phyloP scores from a whole-genome alignment of 495 filamentous ascomycete species.

The Penicillium manginii region DNA sequence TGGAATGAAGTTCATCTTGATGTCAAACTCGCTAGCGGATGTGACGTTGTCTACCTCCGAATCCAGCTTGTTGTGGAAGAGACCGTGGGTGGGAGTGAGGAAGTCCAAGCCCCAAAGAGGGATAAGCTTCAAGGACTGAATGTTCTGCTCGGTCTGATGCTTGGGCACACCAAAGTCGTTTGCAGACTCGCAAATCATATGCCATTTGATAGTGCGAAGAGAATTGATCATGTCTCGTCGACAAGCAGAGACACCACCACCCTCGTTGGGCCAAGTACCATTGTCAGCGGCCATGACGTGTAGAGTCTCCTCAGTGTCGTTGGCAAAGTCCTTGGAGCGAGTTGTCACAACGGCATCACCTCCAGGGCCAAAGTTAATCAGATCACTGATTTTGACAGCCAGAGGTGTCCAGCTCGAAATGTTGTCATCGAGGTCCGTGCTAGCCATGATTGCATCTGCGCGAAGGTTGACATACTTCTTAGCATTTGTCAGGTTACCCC shows the following conservation, averaged over 20 bases:
- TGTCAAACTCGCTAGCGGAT: slow-evolving; percentile 57
- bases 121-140: slow-evolving; percentile 66
- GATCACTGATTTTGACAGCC: slow-evolving; percentile 64
- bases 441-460: slow-evolving; percentile 63
- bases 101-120: slow-evolving; percentile 71
- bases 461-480: slow-evolving; percentile 58
- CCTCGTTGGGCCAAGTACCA: slow-evolving; percentile 69
- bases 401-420: slow-evolving; percentile 62
- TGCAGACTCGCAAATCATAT: slow-evolving; percentile 67
- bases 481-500: slow-evolving; percentile 56
- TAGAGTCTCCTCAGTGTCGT: slow-evolving; percentile 57
- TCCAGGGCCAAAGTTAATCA: slow-evolving; percentile 67
- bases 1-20: slow-evolving; percentile 64
- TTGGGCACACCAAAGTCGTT: slow-evolving; percentile 69
- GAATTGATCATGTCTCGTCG: slow-evolving; percentile 71
- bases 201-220: slow-evolving; percentile 63
- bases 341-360: slow-evolving; percentile 55
- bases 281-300: slow-evolving; percentile 68
- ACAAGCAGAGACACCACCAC: slow-evolving; percentile 68
- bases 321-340: slow-evolving; percentile 44
- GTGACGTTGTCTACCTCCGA: slow-evolving; percentile 61
- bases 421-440: slow-evolving; percentile 62
- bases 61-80: slow-evolving; percentile 65
- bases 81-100: slow-evolving; percentile 62
- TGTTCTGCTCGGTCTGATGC: slow-evolving; percentile 67